Percentiles rank a stretch among this genome's conserved stretches.
phyloP scores from a whole-genome alignment of 176 grass and related monocot species.

The Chloris gayana region DNA sequence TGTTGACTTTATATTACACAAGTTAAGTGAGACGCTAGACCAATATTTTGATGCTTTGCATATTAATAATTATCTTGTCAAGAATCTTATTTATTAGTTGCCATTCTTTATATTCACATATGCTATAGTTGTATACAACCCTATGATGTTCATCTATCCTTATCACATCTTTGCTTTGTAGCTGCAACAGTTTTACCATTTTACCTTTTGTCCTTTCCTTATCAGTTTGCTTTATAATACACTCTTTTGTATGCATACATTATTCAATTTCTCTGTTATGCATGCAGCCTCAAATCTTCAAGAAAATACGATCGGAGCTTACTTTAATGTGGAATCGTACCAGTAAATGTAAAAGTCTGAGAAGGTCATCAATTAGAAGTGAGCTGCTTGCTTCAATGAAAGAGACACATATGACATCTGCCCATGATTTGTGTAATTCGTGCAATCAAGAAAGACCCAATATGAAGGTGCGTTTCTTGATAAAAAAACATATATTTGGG shows the following conservation, averaged over 20 bases:
- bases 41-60: slow-evolving; percentile 2
- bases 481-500: slow-evolving; percentile 24
- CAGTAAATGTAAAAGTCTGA: slow-evolving; percentile 62
- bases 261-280: slow-evolving; percentile 21
- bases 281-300: slow-evolving; percentile 75
- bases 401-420: slow-evolving; percentile 43
- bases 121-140: background rate
- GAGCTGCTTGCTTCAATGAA: slow-evolving; percentile 57
- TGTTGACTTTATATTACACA: slow-evolving; percentile 14
- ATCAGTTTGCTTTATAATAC: slow-evolving; percentile 15
- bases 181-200: slow-evolving; percentile 10
- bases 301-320: slow-evolving; percentile 81
- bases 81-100: background rate
- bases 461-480: slow-evolving; percentile 57
- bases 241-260: slow-evolving; percentile 14
- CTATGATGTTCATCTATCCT: slow-evolving; percentile 9
- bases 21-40: background rate
- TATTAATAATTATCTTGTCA: background rate
- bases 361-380: slow-evolving; percentile 71
- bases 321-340: slow-evolving; percentile 89
- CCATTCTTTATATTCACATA: slow-evolving; percentile 7
- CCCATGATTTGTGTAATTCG: slow-evolving; percentile 49
- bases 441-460: slow-evolving; percentile 64
- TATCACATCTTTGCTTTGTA: slow-evolving; percentile 22
- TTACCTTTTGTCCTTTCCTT: slow-evolving; percentile 6